phyloP scores from a whole-genome alignment of 768 basidiomycete genomes.

The Tephrocybe sp. region DNA sequence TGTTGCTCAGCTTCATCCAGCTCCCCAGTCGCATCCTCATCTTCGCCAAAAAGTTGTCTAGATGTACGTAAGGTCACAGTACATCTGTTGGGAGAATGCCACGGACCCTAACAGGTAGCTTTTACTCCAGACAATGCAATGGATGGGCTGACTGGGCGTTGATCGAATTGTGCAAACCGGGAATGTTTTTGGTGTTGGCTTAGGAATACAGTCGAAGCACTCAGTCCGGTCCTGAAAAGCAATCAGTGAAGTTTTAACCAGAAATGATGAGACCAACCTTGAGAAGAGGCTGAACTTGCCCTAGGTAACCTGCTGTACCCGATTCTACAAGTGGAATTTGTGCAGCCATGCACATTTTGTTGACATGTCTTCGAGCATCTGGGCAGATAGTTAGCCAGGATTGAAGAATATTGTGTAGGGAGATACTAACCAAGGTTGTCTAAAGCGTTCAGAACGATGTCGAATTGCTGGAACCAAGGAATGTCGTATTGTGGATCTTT shows the following conservation, averaged over 20 bases:
- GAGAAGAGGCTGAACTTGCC: conserved; percentile 92
- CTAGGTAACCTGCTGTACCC: conserved; percentile 95
- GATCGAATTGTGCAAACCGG: conserved; percentile 98
- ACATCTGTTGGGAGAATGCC: background rate
- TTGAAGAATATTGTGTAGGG: background rate
- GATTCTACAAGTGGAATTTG: conserved; percentile 90
- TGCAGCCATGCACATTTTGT: conserved; percentile 96
- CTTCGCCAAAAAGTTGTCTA: conserved; percentile 94
- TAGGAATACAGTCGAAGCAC: conserved; percentile 95
- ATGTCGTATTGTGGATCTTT: conserved; percentile 90
- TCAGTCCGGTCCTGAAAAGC: conserved; percentile 72
- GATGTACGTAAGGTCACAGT: background rate
- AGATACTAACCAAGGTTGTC: conserved; percentile 85
- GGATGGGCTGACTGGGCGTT: conserved; percentile 95
- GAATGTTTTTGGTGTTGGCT: conserved; percentile 90
- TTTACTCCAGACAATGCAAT: conserved; percentile 99
- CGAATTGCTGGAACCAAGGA: conserved; percentile 87
- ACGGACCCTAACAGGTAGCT: conserved; percentile 90
- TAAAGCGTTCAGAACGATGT: conserved; percentile 91
- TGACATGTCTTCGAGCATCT: conserved; percentile 96
- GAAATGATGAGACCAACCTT: conserved; percentile 50
- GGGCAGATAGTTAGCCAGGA: background rate
- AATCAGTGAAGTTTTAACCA: background rate
- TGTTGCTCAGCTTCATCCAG: conserved; percentile 89
- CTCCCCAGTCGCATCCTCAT: conserved; percentile 78